Conservation (phyloP, 2,329 filamentous ascomycete genomes). For the Cyphellophora attinorum region DNA sequence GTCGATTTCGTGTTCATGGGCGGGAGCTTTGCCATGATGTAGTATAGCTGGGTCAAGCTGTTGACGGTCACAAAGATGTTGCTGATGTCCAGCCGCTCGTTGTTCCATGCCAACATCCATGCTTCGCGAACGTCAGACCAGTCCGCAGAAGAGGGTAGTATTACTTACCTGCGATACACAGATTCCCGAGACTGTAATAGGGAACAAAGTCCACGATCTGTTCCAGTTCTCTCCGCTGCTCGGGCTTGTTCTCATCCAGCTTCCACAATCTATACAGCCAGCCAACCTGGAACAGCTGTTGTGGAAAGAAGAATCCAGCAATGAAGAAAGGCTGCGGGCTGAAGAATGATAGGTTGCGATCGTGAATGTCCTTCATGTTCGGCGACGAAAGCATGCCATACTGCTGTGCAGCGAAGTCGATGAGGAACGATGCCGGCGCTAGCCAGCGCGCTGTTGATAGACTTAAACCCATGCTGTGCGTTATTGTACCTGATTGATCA, state of each 20-base stretch:
- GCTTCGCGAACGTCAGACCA: background rate
- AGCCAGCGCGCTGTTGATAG: constrained; percentile 9
- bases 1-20: constrained; percentile 42
- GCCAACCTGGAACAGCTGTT: constrained; percentile 48
- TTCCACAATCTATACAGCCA: constrained; percentile 50
- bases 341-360: constrained; percentile 50
- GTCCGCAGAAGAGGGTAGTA: background rate
- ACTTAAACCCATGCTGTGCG: constrained; percentile 6
- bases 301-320: constrained; percentile 51
- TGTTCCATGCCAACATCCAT: constrained; percentile 58
- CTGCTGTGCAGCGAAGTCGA: constrained; percentile 50
- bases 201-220: constrained; percentile 47
- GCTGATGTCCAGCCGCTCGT: constrained; percentile 37
- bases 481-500: background rate
- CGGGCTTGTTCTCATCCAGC: constrained; percentile 28
- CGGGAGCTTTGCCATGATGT: constrained; percentile 39
- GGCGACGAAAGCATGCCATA: constrained; percentile 49
- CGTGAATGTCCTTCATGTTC: constrained; percentile 52
- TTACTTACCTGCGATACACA: constrained; percentile 47
- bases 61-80: constrained; percentile 51
- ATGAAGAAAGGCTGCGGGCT: constrained; percentile 51
- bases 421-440: constrained; percentile 44
- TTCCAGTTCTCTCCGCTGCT: constrained; percentile 32
- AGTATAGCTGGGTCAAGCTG: constrained; percentile 45
- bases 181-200: constrained; percentile 46